Evolutionary conservation across 148 eudicot species (phyloP).

Genomic region (Mesembryanthemum crystallinum): DNA sequence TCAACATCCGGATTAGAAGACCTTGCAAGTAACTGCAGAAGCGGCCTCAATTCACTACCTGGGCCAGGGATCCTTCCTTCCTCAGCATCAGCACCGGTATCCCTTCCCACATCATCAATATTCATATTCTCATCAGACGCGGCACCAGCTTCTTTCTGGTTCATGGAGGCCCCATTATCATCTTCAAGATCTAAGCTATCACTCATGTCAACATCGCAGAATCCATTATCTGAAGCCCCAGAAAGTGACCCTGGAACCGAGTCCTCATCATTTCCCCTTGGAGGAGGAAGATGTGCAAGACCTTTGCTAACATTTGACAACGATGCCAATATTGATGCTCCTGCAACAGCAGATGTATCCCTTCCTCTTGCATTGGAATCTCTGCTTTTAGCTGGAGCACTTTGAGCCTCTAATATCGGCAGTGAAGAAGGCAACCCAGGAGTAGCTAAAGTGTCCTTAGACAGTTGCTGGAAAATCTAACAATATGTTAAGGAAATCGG

Average conservation of each 20-base stretch:
- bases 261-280: conserved; percentile 52
- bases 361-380: conserved; percentile 56
- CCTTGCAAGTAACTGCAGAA: conserved; percentile 47
- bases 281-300: conserved; percentile 59
- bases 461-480: conserved; percentile 74
- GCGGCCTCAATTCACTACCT: conserved; percentile 48
- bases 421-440: conserved; percentile 47
- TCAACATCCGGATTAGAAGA: conserved; percentile 48
- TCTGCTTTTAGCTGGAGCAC: conserved; percentile 50
- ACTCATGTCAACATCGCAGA: conserved; percentile 56
- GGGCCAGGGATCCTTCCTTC: conserved; percentile 38
- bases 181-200: conserved; percentile 52
- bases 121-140: conserved; percentile 47
- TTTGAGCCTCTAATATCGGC: conserved; percentile 66
- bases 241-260: conserved; percentile 42
- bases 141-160: conserved; percentile 41
- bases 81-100: conserved; percentile 42
- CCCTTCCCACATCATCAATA: conserved; percentile 38
- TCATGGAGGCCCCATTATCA: conserved; percentile 34
- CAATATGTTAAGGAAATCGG: conserved; percentile 42
- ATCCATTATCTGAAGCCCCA: conserved; percentile 56
- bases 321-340: conserved; percentile 74
- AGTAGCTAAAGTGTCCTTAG: conserved; percentile 43
- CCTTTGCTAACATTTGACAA: conserved; percentile 55
- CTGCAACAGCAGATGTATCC: conserved; percentile 68